Evolutionary conservation across 768 basidiomycete species (phyloP), one percentile per base, ranked within the genome.

Genomic region (Psilocybe azurescens): DNA sequence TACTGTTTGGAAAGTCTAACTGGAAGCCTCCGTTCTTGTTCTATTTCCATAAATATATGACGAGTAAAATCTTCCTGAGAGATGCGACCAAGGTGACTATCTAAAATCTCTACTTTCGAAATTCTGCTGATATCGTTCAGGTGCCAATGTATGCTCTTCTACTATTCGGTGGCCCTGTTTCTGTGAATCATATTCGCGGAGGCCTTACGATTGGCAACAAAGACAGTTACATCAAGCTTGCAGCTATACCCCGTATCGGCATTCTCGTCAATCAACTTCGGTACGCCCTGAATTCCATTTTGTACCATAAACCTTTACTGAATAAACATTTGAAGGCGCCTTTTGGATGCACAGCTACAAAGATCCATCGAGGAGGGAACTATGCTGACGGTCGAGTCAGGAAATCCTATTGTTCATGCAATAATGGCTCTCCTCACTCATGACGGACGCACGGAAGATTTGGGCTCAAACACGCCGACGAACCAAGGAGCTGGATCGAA

Each of bases 211-310:
- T 93, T 33, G 85, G 85, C 6, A 81, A 75, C 14, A 84, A 82
- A 49, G 82, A 84, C 24, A 77, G 78, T 28, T 71, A 66, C 5
- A 75, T 97, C 60, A 88, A 84, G 68, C 72, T 97, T 63, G 86
- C 82, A 58, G 92, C 94, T 0, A 93, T 89, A 86, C 91, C 95
- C n/a, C 84, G 94, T 8, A 96, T 97, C 53, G 95, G 94, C 1
- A 87, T 95, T 10, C 82, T 97, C 30, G 90, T 94, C 46, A 95
- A 95, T 69, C 93, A 95, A 65, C 76, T 95, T 10, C 82, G 93
- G 93, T 91, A 70, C 63, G 80, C 73, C 24, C 39, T 38, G 18
- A 11, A 24, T 59, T 49, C 6, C 36, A 10, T 39, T 13, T 5
- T 61, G 36, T 14, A 20, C 50, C 3, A 38, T 46, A 9, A 16